Evolutionary conservation across 1,284 basidiomycete species (phyloP).

Genomic region (Mycena citricolor): DNA sequence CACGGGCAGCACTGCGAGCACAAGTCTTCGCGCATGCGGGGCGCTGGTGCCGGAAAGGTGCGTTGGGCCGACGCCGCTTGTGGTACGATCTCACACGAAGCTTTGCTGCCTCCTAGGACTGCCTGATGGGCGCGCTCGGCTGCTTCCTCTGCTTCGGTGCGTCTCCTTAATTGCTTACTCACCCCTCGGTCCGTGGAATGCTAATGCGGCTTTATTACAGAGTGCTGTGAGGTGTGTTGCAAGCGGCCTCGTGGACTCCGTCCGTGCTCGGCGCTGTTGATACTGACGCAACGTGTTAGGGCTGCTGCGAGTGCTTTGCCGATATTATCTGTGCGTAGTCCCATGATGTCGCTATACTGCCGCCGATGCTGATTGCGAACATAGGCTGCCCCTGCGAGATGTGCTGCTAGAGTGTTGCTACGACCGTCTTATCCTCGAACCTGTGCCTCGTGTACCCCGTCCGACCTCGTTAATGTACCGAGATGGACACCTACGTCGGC

Average conservation of each 20-base stretch:
- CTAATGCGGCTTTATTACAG: conserved; percentile 25
- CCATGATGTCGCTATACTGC: not conserved
- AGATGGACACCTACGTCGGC: too few species aligned
- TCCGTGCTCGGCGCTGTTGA: conserved; percentile 1
- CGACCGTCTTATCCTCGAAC: too few species aligned
- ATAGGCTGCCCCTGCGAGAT: conserved; percentile 53
- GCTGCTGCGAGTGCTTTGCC: conserved; percentile 46
- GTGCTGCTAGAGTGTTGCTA: conserved; percentile 38
- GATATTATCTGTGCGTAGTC: conserved; percentile 46
- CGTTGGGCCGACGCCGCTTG: conserved; percentile 11
- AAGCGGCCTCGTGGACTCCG: not conserved
- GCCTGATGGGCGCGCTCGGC: conserved; percentile 55
- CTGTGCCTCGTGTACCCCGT: too few species aligned
- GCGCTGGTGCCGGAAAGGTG: conserved; percentile 62
- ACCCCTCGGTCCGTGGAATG: not conserved
- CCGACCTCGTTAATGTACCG: too few species aligned
- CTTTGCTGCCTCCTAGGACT: conserved; percentile 42
- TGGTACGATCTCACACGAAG: conserved; percentile 7
- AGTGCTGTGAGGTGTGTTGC: conserved; percentile 45
- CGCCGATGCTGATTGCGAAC: conserved; percentile 1
- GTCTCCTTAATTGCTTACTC: conserved; percentile 25
- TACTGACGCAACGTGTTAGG: conserved; percentile 29
- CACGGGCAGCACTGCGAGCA: conserved; percentile 26
- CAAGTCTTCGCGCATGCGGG: conserved; percentile 54
- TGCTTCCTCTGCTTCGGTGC: conserved; percentile 67